Evolutionary conservation across 495 filamentous ascomycete species (phyloP), one percentile per base, ranked within the genome.

Genomic region (Tuber indicum): DNA sequence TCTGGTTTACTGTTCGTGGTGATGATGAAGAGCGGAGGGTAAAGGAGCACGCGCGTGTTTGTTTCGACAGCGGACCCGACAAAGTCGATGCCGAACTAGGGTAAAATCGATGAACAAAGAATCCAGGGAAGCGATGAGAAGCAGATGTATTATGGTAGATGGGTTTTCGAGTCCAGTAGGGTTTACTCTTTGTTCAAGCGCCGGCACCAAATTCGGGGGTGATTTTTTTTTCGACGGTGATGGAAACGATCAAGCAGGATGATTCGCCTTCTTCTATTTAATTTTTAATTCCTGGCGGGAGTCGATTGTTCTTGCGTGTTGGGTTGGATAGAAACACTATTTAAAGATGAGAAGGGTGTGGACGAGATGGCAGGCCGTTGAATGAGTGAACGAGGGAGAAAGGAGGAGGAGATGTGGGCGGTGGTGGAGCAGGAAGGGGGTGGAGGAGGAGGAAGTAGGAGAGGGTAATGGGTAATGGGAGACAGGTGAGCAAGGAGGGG

Each of bases 131-230:
- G 69, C 52, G 76, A 42, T 71, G 66, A 71, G 46, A 49, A 74
- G 72, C 77, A 69, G 73, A 66, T 66, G 58, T 66, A 19, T 66
- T 66, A 19, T 36, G 58, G 26, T 47, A 46, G 58, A 66, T 70
- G 78, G 10, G 45, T 49, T 43, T 76, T 10, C 74, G 26, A 80
- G 74, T 42, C 74, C 76, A 74, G 71, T 66, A 70, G 72, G 66
- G 70, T 74, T 75, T 80, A 77, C 72, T 80, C 71, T 75, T 77
- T 72, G 73, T 80, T 74, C 74, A 80, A 80, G 78, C 78, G 78
- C 78, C 77, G 75, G 66, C 78, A 80, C 78, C 72, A 41, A 77
- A 77, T 70, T 74, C 23, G 44, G 73, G 76, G 71, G 58, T 74
- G 72, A 52, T 10, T 2, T 45, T 19, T 46, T 43, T n/a, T 32